These are phyloP conservation scores for Hanseniaspora jakobsenii DNA, from an alignment of 805 yeast species.

Conservation along the genomic window DNA sequence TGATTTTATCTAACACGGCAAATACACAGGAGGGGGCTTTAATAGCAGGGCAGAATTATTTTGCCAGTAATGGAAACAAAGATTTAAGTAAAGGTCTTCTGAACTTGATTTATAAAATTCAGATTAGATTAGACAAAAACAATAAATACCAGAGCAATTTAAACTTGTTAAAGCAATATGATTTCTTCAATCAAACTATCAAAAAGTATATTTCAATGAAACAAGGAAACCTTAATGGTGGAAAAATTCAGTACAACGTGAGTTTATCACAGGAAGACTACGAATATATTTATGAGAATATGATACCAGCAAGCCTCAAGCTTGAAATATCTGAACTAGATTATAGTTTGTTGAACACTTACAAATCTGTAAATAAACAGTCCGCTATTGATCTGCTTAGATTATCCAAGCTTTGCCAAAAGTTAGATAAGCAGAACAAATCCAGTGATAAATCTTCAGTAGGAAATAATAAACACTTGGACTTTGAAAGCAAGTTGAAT, in stretches of 20 bases:
- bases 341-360: background rate
- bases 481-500: too few relatives aligned
- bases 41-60: too few relatives aligned
- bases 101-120: slow-evolving; percentile 3
- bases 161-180: slow-evolving; percentile 2
- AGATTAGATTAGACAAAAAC: slow-evolving; percentile 2
- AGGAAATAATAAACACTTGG: too few relatives aligned
- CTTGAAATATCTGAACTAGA: slow-evolving; percentile 11
- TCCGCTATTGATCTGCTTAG: slow-evolving; percentile 1
- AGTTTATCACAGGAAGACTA: background rate
- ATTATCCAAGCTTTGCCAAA: background rate
- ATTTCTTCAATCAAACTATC: background rate
- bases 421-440: slow-evolving; percentile 2
- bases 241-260: too few relatives aligned
- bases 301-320: background rate
- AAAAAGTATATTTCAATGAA: background rate
- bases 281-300: slow-evolving; percentile 4
- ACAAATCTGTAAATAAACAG: background rate
- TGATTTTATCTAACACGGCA: background rate
- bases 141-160: slow-evolving; percentile 4
- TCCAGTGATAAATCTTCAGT: too few relatives aligned
- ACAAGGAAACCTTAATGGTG: background rate
- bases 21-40: too few relatives aligned
- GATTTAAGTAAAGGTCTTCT: slow-evolving; percentile 4
- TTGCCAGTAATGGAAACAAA: background rate